These are phyloP conservation scores for Colletotrichum sp. DNA, from an alignment of 2,329 filamentous ascomycete species.

Conservation along the genomic window DNA sequence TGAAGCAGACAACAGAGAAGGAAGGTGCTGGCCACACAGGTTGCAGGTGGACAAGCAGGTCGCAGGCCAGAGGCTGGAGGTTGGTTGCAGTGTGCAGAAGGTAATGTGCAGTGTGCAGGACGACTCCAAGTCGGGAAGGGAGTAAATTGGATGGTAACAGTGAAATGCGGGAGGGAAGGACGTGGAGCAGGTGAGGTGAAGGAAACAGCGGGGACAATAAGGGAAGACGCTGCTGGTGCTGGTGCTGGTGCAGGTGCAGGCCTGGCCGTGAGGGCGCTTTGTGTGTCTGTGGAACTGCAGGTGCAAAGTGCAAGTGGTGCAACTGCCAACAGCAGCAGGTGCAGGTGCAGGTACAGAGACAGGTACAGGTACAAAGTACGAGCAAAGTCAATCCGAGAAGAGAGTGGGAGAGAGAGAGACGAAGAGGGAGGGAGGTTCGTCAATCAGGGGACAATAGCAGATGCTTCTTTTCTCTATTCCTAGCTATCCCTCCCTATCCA, in stretches of 20 bases:
- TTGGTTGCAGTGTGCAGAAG: background rate
- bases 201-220: background rate
- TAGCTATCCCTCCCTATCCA: background rate
- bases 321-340: background rate
- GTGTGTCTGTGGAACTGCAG: background rate
- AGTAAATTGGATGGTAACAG: background rate
- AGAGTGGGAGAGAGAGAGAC: background rate
- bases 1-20: background rate
- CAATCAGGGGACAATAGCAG: background rate
- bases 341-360: background rate
- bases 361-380: background rate
- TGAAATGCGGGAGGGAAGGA: background rate
- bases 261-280: background rate
- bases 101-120: background rate
- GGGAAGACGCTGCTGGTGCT: background rate
- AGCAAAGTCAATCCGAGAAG: background rate
- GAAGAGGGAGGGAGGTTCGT: background rate
- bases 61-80: background rate
- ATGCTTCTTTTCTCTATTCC: background rate
- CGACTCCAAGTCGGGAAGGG: background rate
- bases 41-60: background rate
- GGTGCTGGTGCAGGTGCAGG: background rate
- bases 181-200: background rate
- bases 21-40: background rate
- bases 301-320: background rate